Conservation (phyloP, 345 rosid species). For the Anastatica hierochuntica region DNA sequence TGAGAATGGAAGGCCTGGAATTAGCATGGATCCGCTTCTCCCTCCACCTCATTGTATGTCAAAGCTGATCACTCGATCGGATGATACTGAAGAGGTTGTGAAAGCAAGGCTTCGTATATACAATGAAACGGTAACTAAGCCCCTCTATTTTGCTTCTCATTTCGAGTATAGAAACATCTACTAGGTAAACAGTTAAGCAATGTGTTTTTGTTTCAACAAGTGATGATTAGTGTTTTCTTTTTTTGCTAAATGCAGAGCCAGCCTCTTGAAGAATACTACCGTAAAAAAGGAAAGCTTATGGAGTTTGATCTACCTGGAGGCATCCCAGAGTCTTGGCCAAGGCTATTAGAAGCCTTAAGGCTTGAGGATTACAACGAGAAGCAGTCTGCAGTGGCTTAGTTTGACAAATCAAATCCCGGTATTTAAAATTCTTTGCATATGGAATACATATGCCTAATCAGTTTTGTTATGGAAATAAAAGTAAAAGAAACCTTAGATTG, state of each 20-base stretch:
- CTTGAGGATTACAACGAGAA: constrained; percentile 71
- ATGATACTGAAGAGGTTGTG: constrained; percentile 89
- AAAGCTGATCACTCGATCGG: constrained; percentile 76
- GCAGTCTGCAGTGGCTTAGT: constrained; percentile 60
- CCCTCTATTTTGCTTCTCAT: too few relatives aligned
- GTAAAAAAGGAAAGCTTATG: constrained; percentile 53
- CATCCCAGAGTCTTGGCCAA: constrained; percentile 95
- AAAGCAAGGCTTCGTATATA: constrained; percentile 30
- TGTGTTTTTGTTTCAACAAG: neutral
- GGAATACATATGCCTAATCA: constrained; percentile 36
- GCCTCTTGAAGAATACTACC: constrained; percentile 83
- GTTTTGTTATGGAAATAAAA: constrained; percentile 36
- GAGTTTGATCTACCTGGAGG: constrained; percentile 92
- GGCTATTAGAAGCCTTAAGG: constrained; percentile 76
- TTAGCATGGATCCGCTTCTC: constrained; percentile 85
- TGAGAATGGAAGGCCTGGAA: constrained; percentile 67
- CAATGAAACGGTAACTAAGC: constrained; percentile 49
- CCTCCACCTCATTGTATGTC: constrained; percentile 72
- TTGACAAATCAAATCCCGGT: constrained; percentile 10
- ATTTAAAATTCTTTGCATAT: constrained; percentile 48
- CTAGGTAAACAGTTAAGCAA: neutral
- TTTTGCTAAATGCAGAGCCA: constrained; percentile 49
- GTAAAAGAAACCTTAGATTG: constrained; percentile 8
- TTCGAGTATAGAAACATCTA: too few relatives aligned
- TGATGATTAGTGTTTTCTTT: neutral